Conservation (phyloP, 1,284 basidiomycete genomes). For the Trichosporon sp. region DNA sequence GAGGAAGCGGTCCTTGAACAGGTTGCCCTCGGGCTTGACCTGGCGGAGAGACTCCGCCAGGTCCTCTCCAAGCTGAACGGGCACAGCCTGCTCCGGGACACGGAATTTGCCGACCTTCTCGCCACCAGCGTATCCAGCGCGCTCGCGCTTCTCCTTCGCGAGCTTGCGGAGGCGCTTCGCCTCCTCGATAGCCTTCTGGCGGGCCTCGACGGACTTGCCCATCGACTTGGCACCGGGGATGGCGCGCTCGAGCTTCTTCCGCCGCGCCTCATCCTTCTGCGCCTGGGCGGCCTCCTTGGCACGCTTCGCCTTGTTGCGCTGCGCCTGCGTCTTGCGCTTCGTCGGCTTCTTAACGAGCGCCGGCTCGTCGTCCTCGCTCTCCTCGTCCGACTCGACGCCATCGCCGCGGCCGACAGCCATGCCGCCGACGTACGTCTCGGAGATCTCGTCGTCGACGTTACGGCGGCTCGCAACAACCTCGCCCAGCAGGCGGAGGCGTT, state of each 20-base stretch:
- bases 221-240: constrained; percentile 39
- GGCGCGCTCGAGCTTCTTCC: constrained; percentile 38
- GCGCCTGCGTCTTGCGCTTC: constrained; percentile 66
- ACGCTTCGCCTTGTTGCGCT: constrained; percentile 53
- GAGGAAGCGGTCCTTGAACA: constrained; percentile 86
- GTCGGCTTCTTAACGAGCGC: constrained; percentile 57
- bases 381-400: constrained; percentile 40
- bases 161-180: constrained; percentile 38
- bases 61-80: constrained; percentile 90
- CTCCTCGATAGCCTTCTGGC: constrained; percentile 36
- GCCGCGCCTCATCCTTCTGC: constrained; percentile 35
- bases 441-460: constrained; percentile 40
- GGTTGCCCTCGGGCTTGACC: constrained; percentile 90
- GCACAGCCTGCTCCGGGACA: constrained; percentile 69
- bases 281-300: constrained; percentile 35
- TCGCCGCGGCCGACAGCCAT: constrained; percentile 66
- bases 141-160: constrained; percentile 67
- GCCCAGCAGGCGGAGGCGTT: constrained; percentile 56
- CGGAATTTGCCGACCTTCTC: constrained; percentile 73
- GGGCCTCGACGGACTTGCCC: constrained; percentile 42
- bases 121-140: constrained; percentile 60
- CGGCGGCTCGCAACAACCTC: constrained; percentile 63
- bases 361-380: constrained; percentile 41
- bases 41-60: constrained; percentile 80
- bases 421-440: constrained; percentile 55